Evolutionary conservation across 2,329 filamentous ascomycete species (phyloP).

Genomic region (Rugonectria rugulosa): DNA sequence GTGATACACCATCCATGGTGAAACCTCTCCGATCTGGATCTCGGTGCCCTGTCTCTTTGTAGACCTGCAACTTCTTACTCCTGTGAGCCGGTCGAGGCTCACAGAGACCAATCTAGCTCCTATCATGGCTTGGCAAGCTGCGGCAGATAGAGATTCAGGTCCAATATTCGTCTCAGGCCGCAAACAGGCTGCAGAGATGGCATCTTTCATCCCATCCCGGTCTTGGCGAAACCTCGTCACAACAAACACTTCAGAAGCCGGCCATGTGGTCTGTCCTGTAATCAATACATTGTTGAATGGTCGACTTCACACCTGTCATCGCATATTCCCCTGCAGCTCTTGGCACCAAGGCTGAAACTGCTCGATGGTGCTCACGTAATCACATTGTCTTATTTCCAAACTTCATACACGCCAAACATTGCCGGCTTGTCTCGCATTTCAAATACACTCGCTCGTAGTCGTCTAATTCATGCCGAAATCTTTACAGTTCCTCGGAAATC

Average conservation of each 20-base stretch:
- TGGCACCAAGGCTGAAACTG: constrained; percentile 9
- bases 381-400: background rate
- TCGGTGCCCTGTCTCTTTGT: no score
- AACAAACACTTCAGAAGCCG: background rate
- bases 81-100: no score
- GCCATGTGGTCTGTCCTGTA: background rate
- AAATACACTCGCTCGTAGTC: background rate
- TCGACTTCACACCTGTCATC: constrained; percentile 1
- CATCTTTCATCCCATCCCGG: constrained; percentile 7
- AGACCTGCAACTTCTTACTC: no score
- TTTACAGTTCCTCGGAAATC: constrained; percentile 42
- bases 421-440: constrained; percentile 5
- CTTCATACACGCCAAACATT: background rate
- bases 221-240: background rate
- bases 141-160: constrained; percentile 7
- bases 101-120: constrained; percentile 6
- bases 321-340: background rate
- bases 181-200: background rate
- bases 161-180: background rate
- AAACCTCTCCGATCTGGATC: constrained; percentile 10
- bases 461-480: background rate
- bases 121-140: background rate
- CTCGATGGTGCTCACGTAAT: background rate
- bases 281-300: background rate
- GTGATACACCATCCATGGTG: constrained; percentile 8